Percentiles rank a stretch among this genome's conserved stretches.
These are phyloP conservation scores for Cyclotella kingstonii DNA, from an alignment of 108 stramenopile genomes.

Conservation along the genomic window DNA sequence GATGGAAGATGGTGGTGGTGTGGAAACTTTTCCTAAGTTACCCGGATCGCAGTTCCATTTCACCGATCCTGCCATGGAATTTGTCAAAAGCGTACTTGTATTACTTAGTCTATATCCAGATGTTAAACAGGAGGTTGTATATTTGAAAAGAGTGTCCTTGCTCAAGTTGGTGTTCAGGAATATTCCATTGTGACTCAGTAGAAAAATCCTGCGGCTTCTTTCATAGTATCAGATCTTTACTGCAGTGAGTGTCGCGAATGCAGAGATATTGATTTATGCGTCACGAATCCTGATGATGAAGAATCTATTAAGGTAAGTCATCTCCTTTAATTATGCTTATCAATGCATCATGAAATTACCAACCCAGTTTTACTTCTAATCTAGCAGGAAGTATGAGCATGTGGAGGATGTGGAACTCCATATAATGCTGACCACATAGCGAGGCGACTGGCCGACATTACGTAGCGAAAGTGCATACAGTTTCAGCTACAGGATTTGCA, in stretches of 20 bases:
- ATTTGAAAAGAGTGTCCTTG: conserved; percentile 84
- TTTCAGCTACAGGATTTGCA: conserved; percentile 95
- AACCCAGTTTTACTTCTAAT: not conserved
- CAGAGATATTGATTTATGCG: conserved; percentile 91
- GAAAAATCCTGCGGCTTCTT: conserved; percentile 83
- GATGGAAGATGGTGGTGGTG: conserved; percentile 56
- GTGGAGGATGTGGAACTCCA: conserved; percentile 82
- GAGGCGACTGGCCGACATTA: conserved; percentile 72
- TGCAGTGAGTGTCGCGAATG: conserved; percentile 92
- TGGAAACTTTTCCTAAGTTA: conserved; percentile 52
- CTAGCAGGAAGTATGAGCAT: conserved; percentile 75
- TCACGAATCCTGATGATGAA: conserved; percentile 59
- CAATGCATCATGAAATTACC: not conserved
- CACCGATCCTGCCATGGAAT: conserved; percentile 88
- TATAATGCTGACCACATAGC: conserved; percentile 84
- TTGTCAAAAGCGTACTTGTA: conserved; percentile 87
- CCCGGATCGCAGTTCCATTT: conserved; percentile 63
- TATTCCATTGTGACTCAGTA: conserved; percentile 85
- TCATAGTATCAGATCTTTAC: conserved; percentile 91
- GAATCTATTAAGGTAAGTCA: conserved; percentile 39
- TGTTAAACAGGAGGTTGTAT: conserved; percentile 74
- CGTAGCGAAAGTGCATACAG: conserved; percentile 66
- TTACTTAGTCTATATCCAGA: conserved; percentile 88
- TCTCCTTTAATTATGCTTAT: no score
- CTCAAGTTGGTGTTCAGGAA: conserved; percentile 93